phyloP scores from a whole-genome alignment of 2,329 filamentous ascomycete species.

The Pestalotiopsis sp. region DNA sequence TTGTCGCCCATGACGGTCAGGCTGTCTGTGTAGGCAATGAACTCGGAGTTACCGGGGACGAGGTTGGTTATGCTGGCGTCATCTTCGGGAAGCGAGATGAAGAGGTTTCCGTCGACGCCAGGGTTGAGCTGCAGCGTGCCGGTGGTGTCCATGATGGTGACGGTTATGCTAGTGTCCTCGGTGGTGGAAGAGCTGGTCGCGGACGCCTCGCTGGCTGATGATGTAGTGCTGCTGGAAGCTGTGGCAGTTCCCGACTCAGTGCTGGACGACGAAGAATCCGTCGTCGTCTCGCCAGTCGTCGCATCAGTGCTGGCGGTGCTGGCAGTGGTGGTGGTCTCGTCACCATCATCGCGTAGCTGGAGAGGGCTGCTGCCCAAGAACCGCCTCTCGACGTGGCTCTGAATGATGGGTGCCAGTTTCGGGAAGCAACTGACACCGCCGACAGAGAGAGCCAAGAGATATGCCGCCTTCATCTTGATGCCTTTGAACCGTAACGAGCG shows the following conservation, averaged over 20 bases:
- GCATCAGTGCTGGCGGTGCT: neutral
- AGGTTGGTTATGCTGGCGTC: slow-evolving; percentile 3
- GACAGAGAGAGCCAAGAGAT: neutral
- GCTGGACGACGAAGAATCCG: neutral
- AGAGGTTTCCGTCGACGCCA: slow-evolving; percentile 6
- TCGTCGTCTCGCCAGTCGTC: neutral
- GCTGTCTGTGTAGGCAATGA: neutral
- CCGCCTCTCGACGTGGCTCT: neutral
- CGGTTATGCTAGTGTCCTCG: neutral
- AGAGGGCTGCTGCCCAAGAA: neutral
- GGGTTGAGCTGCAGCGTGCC: slow-evolving; percentile 4
- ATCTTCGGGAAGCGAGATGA: neutral
- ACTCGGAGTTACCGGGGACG: neutral
- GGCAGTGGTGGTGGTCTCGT: neutral
- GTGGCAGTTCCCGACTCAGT: neutral
- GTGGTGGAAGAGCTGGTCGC: neutral
- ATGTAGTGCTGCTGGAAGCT: neutral
- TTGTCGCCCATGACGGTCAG: slow-evolving; percentile 6
- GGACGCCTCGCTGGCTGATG: neutral
- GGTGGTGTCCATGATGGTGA: slow-evolving; percentile 3
- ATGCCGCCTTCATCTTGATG: slow-evolving; percentile 1
- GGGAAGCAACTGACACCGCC: slow-evolving; percentile 1
- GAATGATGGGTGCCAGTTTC: neutral
- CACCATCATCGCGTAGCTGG: slow-evolving; percentile 1
- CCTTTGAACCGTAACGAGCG: neutral